Evolutionary conservation across 441 rosid genomes (phyloP).

Genomic region (Pelargonium cotyledonis): DNA sequence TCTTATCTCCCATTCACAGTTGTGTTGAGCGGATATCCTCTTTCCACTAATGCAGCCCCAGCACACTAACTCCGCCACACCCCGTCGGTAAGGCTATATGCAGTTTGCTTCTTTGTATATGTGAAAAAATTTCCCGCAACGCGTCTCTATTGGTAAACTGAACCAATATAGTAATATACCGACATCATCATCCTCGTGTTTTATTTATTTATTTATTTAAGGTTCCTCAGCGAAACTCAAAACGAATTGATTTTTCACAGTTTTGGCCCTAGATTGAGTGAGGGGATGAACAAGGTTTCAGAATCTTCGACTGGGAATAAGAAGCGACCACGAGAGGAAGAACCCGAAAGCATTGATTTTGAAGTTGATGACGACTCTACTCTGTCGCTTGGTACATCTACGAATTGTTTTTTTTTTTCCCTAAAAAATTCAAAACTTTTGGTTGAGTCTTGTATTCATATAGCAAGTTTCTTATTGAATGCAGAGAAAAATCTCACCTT

Average conservation of each 20-base stretch:
- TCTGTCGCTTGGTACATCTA: not conserved
- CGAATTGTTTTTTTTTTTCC: not conserved
- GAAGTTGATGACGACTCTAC: not conserved
- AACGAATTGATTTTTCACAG: not conserved
- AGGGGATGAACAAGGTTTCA: slow-evolving; percentile 1
- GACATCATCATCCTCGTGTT: no score
- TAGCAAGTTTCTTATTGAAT: not conserved
- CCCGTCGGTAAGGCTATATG: no score
- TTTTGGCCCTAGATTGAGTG: not conserved
- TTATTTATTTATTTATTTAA: no score
- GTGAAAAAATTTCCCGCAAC: no score
- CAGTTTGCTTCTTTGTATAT: no score
- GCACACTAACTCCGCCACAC: no score
- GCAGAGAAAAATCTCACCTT: slow-evolving; percentile 25
- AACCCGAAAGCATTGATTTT: not conserved
- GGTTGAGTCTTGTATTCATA: not conserved
- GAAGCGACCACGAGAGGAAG: slow-evolving; percentile 7
- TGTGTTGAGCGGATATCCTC: no score
- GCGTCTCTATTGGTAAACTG: no score
- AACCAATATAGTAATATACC: no score
- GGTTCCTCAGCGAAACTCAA: not conserved
- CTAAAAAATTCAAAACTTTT: not conserved
- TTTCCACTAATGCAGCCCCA: no score
- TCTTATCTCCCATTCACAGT: no score
- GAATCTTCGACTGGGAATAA: not conserved